These are phyloP conservation scores for Pilobolus umbonatus DNA, from an alignment of 192 early-diverging fungal species.

Conservation along the genomic window DNA sequence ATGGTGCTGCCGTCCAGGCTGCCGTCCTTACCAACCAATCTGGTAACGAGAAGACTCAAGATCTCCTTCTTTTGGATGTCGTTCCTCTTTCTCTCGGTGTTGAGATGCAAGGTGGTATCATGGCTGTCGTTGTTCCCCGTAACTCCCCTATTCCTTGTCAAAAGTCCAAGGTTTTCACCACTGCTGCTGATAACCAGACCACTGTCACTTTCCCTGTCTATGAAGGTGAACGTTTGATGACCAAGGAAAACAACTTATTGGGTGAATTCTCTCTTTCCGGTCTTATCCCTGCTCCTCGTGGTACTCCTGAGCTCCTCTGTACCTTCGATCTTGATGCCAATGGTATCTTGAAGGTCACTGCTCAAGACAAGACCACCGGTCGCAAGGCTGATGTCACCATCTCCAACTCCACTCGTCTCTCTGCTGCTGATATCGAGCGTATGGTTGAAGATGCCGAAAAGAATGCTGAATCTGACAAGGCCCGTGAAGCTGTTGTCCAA, in stretches of 20 bases:
- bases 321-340: constrained; percentile 85
- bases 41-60: constrained; percentile 54
- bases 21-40: constrained; percentile 79
- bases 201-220: constrained; percentile 81
- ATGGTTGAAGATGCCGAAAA: constrained; percentile 91
- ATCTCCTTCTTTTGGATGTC: constrained; percentile 80
- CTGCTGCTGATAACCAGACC: constrained; percentile 79
- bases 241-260: constrained; percentile 88
- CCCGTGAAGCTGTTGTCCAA: constrained; percentile 68
- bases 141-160: constrained; percentile 81
- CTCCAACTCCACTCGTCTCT: constrained; percentile 89
- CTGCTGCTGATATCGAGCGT: constrained; percentile 87
- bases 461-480: constrained; percentile 75
- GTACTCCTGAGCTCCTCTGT: constrained; percentile 73
- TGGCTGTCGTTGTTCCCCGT: constrained; percentile 78
- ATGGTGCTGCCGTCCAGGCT: constrained; percentile 98
- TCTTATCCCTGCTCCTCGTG: constrained; percentile 75
- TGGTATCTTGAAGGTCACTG: constrained; percentile 87
- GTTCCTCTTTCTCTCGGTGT: constrained; percentile 82
- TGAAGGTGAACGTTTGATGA: constrained; percentile 84
- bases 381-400: constrained; percentile 91
- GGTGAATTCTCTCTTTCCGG: constrained; percentile 80
- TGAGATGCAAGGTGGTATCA: constrained; percentile 81
- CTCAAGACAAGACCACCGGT: constrained; percentile 89
- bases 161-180: constrained; percentile 80